Percentiles rank a stretch among this genome's conserved stretches.
Evolutionary conservation across 148 eudicot species (phyloP).

Genomic region (Chenopodium suecicum): DNA sequence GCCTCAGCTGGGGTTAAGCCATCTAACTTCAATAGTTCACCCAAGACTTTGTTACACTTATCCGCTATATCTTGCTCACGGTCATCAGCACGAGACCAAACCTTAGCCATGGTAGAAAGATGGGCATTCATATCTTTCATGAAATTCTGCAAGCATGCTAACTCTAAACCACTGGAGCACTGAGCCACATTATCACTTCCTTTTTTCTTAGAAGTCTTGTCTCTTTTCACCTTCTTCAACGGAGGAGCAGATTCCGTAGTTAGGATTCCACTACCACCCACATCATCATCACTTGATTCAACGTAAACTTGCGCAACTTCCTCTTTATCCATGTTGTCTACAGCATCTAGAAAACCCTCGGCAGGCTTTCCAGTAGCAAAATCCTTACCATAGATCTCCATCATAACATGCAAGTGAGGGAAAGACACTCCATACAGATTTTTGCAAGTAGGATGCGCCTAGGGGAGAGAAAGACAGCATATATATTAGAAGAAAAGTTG

Average conservation of each 20-base stretch:
- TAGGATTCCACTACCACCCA: neutral
- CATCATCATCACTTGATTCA: constrained; percentile 5
- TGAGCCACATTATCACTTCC: neutral
- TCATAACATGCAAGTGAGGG: constrained; percentile 11
- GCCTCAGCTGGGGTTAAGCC: neutral
- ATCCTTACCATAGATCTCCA: constrained; percentile 13
- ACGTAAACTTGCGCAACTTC: neutral
- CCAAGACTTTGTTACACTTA: constrained; percentile 5
- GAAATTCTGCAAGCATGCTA: constrained; percentile 17
- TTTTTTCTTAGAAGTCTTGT: neutral
- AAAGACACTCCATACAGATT: constrained; percentile 13
- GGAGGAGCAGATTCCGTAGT: constrained; percentile 18
- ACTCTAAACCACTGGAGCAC: neutral
- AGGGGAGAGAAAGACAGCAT: neutral
- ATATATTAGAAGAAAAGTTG: neutral
- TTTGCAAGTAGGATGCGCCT: constrained; percentile 17
- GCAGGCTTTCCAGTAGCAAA: constrained; percentile 18
- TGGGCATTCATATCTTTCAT: constrained; percentile 17
- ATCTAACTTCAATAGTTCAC: neutral
- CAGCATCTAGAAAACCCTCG: constrained; percentile 12
- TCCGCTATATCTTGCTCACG: constrained; percentile 13
- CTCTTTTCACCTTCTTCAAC: constrained; percentile 9
- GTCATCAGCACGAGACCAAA: constrained; percentile 7
- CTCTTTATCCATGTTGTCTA: constrained; percentile 9
- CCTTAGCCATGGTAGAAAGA: constrained; percentile 16